Evolutionary conservation across 371 early-diverging fungal genomes (phyloP), one percentile per base, ranked within the genome.

Genomic region (Apophysomyces sp.): DNA sequence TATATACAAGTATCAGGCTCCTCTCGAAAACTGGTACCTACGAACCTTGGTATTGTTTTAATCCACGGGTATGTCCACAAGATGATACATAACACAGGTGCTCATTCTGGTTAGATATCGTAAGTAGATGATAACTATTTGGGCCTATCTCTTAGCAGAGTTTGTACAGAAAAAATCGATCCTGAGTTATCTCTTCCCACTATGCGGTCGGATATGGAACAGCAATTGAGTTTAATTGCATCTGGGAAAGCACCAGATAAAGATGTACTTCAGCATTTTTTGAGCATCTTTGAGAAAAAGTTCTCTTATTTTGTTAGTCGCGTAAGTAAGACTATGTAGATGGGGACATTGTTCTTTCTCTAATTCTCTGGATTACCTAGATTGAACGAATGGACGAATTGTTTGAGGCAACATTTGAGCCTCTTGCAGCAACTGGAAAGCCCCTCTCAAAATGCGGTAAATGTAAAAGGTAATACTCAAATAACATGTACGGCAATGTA

Each of bases 401-500:
- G 8, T 83, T 83, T 65, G 84, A 83, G 63, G 84, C 82, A 0
- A 82, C 84, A 1, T 83, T 80, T 32, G 80, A 80, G 0, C 71
- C 83, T 18, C 61, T 83, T 1, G 80, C 82, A 28, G 73, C 76
- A 13, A 75, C 83, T 0, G 84, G 85, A 3, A 69, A 65, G 60
- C 67, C 75, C 5, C 31, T 84, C 4, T 81, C 85, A 3, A 85
- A 82, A 55, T 84, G 84, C 54, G 85, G 84, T 29, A 80, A 76
- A 65, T 84, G 85, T 62, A 74, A 76, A 63, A 61, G 83, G 70
- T 81, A 72, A 55, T 36, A 52, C 27, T 29, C 30, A 44, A 7
- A 13, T 27, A 21, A 30, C 27, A 11, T n/a, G 3, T 15, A 31
- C 3, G n/a, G 15, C 4, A 34, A 18, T 2, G 36, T 60, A 13